Evolutionary conservation across 208 protist genomes (phyloP).

Genomic region (Herpetomonas samuelpessoai): DNA sequence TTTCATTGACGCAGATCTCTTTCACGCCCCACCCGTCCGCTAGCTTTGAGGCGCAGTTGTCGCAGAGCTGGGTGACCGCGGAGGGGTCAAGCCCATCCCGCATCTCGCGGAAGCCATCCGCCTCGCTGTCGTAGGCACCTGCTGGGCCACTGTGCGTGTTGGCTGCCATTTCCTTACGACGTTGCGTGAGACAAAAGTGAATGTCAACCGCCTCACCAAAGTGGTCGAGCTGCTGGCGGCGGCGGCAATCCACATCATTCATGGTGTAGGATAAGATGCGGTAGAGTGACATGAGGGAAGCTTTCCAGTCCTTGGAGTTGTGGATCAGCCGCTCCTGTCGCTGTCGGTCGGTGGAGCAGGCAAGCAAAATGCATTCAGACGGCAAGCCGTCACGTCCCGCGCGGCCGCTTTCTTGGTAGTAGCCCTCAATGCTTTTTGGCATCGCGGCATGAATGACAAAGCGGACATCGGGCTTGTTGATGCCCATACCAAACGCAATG

Average conservation of each 20-base stretch:
- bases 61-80: conserved; percentile 55
- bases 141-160: conserved; percentile 13
- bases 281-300: conserved; percentile 63
- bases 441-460: conserved; percentile 97
- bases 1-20: conserved; percentile 32
- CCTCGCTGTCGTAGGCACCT: background rate
- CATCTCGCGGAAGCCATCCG: background rate
- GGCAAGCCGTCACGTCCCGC: conserved; percentile 94
- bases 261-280: conserved; percentile 78
- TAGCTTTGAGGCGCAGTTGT: conserved; percentile 80
- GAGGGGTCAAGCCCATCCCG: background rate
- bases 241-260: conserved; percentile 86
- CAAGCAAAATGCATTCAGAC: conserved; percentile 83
- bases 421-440: conserved; percentile 97
- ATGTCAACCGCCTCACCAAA: conserved; percentile 77
- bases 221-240: conserved; percentile 79
- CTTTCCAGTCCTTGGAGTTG: conserved; percentile 74
- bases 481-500: conserved; percentile 98
- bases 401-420: conserved; percentile 97
- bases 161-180: background rate
- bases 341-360: conserved; percentile 52
- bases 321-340: conserved; percentile 81
- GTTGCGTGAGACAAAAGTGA: conserved; percentile 68
- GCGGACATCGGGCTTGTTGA: conserved; percentile 98
- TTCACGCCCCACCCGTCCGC: conserved; percentile 48